Percentiles rank a stretch among this genome's conserved stretches.
phyloP scores from a whole-genome alignment of 2,329 filamentous ascomycete genomes.

The Onygenales sp. region DNA sequence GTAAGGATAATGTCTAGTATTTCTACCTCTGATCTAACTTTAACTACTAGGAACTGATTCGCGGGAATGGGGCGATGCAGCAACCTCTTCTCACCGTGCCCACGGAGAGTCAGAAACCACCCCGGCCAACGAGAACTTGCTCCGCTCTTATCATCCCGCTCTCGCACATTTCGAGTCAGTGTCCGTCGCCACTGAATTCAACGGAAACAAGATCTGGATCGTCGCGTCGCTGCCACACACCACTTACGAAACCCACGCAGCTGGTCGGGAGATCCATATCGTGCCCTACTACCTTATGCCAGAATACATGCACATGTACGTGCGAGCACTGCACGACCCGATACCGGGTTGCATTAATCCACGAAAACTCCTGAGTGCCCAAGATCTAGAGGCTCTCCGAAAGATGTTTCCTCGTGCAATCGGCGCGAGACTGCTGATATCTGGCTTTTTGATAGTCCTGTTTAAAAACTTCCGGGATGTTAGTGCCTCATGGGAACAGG shows the following conservation, averaged over 20 bases:
- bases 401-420: constrained; percentile 1
- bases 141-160: constrained; percentile 4
- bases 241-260: constrained; percentile 2
- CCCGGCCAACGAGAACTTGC: not conserved
- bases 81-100: too few relatives aligned
- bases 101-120: too few relatives aligned
- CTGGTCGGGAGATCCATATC: constrained; percentile 4
- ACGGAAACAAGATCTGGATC: constrained; percentile 3
- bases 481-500: too few relatives aligned
- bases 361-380: not conserved
- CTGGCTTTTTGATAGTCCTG: constrained; percentile 2
- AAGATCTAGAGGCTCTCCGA: not conserved
- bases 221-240: not conserved
- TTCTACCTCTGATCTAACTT: too few relatives aligned
- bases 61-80: too few relatives aligned
- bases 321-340: too few relatives aligned
- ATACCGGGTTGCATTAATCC: not conserved
- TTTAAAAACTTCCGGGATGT: not conserved
- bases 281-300: not conserved
- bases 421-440: constrained; percentile 2
- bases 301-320: too few relatives aligned
- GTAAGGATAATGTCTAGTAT: too few relatives aligned
- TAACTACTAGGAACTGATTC: too few relatives aligned
- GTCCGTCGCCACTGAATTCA: not conserved
- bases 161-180: not conserved